Base-by-base conservation (phyloP, 441 rosid genomes). In the Populus hybrid region DNA sequence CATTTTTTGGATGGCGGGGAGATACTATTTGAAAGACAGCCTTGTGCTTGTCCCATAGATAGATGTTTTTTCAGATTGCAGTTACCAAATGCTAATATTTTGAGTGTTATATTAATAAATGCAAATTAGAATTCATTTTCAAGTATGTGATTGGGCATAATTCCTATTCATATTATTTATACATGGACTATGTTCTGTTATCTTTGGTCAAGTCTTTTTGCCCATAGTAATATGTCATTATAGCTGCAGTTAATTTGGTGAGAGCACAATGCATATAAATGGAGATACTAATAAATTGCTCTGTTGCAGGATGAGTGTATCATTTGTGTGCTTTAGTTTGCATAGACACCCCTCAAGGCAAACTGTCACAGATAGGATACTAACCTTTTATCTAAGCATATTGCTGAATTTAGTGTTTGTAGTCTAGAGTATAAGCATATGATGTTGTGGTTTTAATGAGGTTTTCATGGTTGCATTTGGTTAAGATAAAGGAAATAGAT, bases 371-470 rank as follows among this genome's bases (percentile, higher is more conserved):
- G 61, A 53, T 53, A 16, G 61, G 61, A 18, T 18, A 14, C n/a
- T 50, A 50, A 53, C 61, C 61, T 53, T 50, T 6, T 53, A 53
- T 53, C 61, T 53, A 53, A 5, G 36, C 34, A 42, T n/a, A 40
- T 34, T 28, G n/a, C 21, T 23, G 66, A 50, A n/a, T 20, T 20
- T 67, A 50, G 42, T 67, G 11, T 69, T 67, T 70, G 11, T 32
- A 32, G 36, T 70, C 69, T 28, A 18, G 73, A 76, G 28, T 76
- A 61, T 4, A 50, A 57, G 35, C 57, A 26, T 76, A 30, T 30
- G 36, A n/a, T 36, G 23, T 26, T 32, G 20, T 46, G 40, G 34
- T 30, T 42, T 77, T 26, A 12, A 40, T 24, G 50, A 42, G 50
- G 4, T 42, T 53, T 16, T 16, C 21, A 16, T 53, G 2, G 61